Evolutionary conservation across 371 early-diverging fungal genomes (phyloP).

Genomic region (Actinomucor elegans): DNA sequence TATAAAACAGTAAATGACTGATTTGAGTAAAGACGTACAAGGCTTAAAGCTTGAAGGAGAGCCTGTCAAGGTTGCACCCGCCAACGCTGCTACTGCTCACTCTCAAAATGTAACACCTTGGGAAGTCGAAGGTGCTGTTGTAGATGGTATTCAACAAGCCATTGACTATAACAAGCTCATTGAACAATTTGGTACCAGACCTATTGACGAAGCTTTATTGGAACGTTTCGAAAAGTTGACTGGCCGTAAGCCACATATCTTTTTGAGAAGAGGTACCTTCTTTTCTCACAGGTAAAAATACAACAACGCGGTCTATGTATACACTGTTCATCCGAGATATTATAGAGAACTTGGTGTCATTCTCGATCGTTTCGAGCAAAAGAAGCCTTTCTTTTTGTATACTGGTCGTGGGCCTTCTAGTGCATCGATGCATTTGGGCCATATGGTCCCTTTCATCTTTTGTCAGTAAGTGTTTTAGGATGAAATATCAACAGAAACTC

Average conservation of each 20-base stretch:
- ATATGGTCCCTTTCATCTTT: constrained; percentile 98
- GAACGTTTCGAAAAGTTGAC: constrained; percentile 86
- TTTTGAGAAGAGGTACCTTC: constrained; percentile 93
- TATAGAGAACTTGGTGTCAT: constrained; percentile 87
- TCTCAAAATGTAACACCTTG: constrained; percentile 91
- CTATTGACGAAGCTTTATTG: constrained; percentile 77
- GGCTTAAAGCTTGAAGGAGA: constrained; percentile 12
- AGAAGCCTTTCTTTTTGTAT: constrained; percentile 98
- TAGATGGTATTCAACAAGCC: constrained; percentile 82
- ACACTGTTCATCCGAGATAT: too few relatives aligned
- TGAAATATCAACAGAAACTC: too few relatives aligned
- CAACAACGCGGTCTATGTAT: too few relatives aligned
- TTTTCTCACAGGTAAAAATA: constrained; percentile 91
- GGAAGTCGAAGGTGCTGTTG: constrained; percentile 94
- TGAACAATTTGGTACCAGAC: constrained; percentile 92
- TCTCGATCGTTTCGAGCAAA: constrained; percentile 89
- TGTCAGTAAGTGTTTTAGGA: constrained; percentile 76
- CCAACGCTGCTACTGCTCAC: constrained; percentile 6
- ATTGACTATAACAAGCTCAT: constrained; percentile 97
- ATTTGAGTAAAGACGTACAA: constrained; percentile 6
- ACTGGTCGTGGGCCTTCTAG: constrained; percentile 99
- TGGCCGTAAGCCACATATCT: constrained; percentile 82
- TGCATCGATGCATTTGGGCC: constrained; percentile 98
- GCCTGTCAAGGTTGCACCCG: constrained; percentile 7
- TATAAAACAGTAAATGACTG: constrained; percentile 10